Evolutionary conservation across 2,329 filamentous ascomycete genomes (phyloP).

Genomic region (Scedosporium aurantiacum): DNA sequence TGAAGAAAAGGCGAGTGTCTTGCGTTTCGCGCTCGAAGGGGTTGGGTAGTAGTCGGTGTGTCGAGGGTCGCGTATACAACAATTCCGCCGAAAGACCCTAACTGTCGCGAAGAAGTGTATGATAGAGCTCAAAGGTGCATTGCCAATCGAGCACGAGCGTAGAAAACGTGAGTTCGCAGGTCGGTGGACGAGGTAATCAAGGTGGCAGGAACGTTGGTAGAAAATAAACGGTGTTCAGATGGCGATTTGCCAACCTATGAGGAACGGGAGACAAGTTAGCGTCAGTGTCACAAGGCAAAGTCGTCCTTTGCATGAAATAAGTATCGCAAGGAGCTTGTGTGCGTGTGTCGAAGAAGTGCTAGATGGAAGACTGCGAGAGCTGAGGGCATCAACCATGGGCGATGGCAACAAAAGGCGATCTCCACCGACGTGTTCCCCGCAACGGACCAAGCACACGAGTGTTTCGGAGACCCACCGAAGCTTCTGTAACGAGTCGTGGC

Average conservation of each 20-base stretch:
- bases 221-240: neutral
- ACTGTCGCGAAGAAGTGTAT: neutral
- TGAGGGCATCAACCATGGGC: neutral
- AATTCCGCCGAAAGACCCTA: neutral
- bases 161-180: neutral
- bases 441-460: neutral
- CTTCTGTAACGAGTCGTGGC: neutral
- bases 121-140: neutral
- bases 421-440: neutral
- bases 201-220: neutral
- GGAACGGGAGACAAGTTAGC: neutral
- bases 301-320: neutral
- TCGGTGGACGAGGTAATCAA: neutral
- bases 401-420: neutral
- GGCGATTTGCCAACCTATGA: neutral
- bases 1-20: too few species aligned
- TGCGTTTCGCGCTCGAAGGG: neutral
- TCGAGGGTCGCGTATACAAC: neutral
- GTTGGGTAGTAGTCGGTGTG: neutral
- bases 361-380: neutral
- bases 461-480: neutral
- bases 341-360: neutral
- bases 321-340: neutral
- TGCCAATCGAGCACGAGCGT: neutral
- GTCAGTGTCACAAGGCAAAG: neutral